Evolutionary conservation across 495 filamentous ascomycete genomes (phyloP), one percentile per base, ranked within the genome.

Genomic region (Pseudomonodictys pantanalensis): DNA sequence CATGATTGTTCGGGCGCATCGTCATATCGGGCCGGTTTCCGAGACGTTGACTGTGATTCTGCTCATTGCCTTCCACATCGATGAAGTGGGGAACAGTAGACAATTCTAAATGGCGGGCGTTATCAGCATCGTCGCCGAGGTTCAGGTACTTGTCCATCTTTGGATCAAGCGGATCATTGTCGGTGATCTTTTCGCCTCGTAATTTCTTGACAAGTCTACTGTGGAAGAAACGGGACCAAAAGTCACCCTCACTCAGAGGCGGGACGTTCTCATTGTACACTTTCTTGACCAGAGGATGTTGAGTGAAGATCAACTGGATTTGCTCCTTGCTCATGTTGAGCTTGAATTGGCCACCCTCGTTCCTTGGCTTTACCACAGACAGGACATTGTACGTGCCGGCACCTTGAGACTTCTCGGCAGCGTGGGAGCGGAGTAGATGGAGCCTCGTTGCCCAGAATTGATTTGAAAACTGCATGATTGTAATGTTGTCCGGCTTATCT

Each of bases 221-320:
- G 64, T 87, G 81, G 74, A 98, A 97, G 72, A 98, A 98, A 39
- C 88, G 80, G 11, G 83, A 85, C 92, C 92, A 97, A 70, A 97
- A 98, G 25, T 87, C 84, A 52, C 80, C 78, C 67, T 95, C 89
- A 39, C 75, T 81, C 24, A 96, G 68, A 57, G 88, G 89, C 2
- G 93, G 95, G 5, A 97, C 91, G 66, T 88, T 89, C 64, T 96
- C 91, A 66, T 97, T 91, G 69, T 95, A 98, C 7, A 93, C 91
- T 10, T 84, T 82, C 69, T 88, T 89, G 48, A 97, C 88, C 8
- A 98, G 78, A 10, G 93, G 90, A 72, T 98, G 91, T 70, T 97
- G 92, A 45, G 82, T 82, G 71, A 98, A 92, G 53, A 98, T 93
- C 56, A 95, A 81, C 68, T 90, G 85, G 53, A 97, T 90, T 70